These are phyloP conservation scores for Penicillium coprophilum DNA, from an alignment of 495 filamentous ascomycete genomes.

Conservation along the genomic window DNA sequence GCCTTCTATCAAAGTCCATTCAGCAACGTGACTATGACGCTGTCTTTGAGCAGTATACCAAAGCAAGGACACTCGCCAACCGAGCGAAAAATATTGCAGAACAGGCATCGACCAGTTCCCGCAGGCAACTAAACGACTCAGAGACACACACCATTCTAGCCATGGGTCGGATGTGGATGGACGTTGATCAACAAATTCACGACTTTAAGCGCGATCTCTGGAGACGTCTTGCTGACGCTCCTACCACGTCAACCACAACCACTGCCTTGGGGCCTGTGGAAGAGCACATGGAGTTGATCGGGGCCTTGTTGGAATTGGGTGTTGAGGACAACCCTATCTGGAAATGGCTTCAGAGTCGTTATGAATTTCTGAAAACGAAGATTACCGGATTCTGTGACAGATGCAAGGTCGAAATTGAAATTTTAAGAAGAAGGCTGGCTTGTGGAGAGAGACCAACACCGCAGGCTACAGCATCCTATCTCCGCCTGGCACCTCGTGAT, in stretches of 20 bases:
- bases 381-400: slow-evolving; percentile 76
- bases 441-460: slow-evolving; percentile 67
- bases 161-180: slow-evolving; percentile 91
- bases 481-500: slow-evolving; percentile 68
- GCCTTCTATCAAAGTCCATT: slow-evolving; percentile 76
- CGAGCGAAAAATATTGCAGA: slow-evolving; percentile 65
- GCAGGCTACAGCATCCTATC: slow-evolving; percentile 66
- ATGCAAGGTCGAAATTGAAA: slow-evolving; percentile 86
- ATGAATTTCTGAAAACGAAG: slow-evolving; percentile 82
- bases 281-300: slow-evolving; percentile 86
- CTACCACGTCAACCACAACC: slow-evolving; percentile 43
- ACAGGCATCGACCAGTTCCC: slow-evolving; percentile 44
- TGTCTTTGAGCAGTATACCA: slow-evolving; percentile 80
- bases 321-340: slow-evolving; percentile 95
- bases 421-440: slow-evolving; percentile 76
- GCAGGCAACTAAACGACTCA: slow-evolving; percentile 59
- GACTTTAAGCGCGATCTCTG: slow-evolving; percentile 86
- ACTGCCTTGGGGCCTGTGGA: slow-evolving; percentile 56
- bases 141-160: slow-evolving; percentile 82
- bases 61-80: slow-evolving; percentile 71
- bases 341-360: slow-evolving; percentile 87
- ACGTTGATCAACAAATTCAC: slow-evolving; percentile 80
- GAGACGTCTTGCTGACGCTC: slow-evolving; percentile 66
- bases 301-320: slow-evolving; percentile 82
- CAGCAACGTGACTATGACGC: slow-evolving; percentile 85